A percentile compares a stretch with the other conserved stretches of the same genome.
phyloP scores from a whole-genome alignment of 1,139 yeast species.

The Yamadazyma conglobata region DNA sequence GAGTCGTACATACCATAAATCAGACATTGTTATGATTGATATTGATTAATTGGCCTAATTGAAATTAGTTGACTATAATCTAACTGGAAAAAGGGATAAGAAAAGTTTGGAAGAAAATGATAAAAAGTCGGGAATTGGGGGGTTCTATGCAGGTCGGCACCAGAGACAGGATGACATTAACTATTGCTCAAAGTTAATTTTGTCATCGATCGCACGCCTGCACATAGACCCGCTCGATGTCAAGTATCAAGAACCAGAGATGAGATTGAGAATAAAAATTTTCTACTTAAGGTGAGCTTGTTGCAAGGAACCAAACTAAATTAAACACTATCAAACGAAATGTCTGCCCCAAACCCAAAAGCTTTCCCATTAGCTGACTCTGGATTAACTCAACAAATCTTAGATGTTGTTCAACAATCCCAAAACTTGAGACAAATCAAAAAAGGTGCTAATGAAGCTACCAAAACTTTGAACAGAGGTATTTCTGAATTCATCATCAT shows the following conservation, averaged over 20 bases:
- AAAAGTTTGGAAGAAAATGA: conserved; percentile 10
- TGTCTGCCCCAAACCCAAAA: conserved; percentile 85
- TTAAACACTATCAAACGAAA: conserved; percentile 17
- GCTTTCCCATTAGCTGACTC: conserved; percentile 99
- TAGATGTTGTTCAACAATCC: conserved; percentile 97
- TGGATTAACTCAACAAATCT: conserved; percentile 90
- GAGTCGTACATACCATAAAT: conserved; percentile 48
- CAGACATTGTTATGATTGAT: conserved; percentile 35
- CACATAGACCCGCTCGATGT: not conserved
- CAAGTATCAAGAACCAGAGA: too few species aligned
- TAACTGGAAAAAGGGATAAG: conserved; percentile 10
- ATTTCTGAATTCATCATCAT: conserved; percentile 98
- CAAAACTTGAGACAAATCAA: conserved; percentile 97
- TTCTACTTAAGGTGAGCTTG: conserved; percentile 42
- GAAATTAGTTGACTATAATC: conserved; percentile 2
- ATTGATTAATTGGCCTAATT: conserved; percentile 5
- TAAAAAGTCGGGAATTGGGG: conserved; percentile 13
- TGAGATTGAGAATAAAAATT: conserved; percentile 9
- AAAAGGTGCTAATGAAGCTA: conserved; percentile 99
- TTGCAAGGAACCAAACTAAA: conserved; percentile 62
- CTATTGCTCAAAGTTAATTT: too few species aligned
- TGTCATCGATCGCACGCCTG: too few species aligned
- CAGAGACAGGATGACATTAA: too few species aligned
- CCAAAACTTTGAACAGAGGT: conserved; percentile 99
- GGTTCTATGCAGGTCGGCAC: too few species aligned